A percentile compares a stretch with the other conserved stretches of the same genome.
phyloP scores from a whole-genome alignment of 169 alveolate species.

The Condylostoma magnum region DNA sequence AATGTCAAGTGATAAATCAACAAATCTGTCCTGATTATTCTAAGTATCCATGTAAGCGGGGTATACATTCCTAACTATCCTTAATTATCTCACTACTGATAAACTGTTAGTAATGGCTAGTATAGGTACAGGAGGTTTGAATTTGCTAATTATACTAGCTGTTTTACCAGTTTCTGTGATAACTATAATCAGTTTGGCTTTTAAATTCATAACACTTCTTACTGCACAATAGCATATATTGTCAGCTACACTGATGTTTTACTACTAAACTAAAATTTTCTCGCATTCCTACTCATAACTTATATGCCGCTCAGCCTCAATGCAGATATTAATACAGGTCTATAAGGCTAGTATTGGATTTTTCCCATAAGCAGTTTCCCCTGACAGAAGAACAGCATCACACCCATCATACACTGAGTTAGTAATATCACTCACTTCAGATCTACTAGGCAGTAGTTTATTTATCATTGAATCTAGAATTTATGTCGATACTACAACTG shows the following conservation, averaged over 20 bases:
- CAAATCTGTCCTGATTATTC: neutral
- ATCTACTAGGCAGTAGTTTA: conserved; percentile 49
- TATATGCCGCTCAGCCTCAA: conserved; percentile 50
- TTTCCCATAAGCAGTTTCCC: conserved; percentile 45
- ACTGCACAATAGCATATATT: conserved; percentile 47
- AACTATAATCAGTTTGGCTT: conserved; percentile 43
- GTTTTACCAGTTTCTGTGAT: conserved; percentile 45
- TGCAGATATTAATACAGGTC: conserved; percentile 26
- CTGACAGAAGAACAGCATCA: conserved; percentile 39
- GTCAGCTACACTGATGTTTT: conserved; percentile 29
- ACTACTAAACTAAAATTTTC: neutral
- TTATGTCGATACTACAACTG: conserved; percentile 52
- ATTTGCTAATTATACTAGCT: conserved; percentile 34
- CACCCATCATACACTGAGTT: conserved; percentile 50
- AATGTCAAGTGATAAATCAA: neutral
- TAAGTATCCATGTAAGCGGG: neutral
- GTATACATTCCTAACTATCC: conserved; percentile 27
- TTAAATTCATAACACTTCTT: conserved; percentile 33
- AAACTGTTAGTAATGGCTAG: conserved; percentile 37
- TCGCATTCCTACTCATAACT: conserved; percentile 35
- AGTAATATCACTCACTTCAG: conserved; percentile 53
- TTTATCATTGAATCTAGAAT: conserved; percentile 52
- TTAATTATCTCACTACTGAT: neutral
- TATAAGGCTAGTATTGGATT: conserved; percentile 35
- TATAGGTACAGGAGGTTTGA: conserved; percentile 45